Evolutionary conservation across 805 yeast species (phyloP), one percentile per base, ranked within the genome.

Genomic region (Yarrowia hollandica): DNA sequence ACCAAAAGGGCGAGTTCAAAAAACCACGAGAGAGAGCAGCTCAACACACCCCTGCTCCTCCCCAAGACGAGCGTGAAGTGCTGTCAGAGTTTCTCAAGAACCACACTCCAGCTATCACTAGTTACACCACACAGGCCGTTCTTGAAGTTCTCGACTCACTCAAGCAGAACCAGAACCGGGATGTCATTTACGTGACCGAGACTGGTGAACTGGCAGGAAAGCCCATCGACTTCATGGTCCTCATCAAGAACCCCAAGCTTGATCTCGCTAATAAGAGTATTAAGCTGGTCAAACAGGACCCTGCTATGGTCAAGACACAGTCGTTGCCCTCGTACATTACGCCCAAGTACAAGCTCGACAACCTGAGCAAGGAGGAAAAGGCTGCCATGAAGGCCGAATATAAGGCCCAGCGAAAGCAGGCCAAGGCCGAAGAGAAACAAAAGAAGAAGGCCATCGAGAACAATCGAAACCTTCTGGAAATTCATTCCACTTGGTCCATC

Each of bases 401-500:
- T 31, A 48, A 48, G 55, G 55, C 55, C 8, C 55, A 33, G 39
- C 55, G 55, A 15, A 48, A 48, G 30, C 22, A 10, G 28, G 55
- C 55, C 22, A 48, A 48, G 55, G 55, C 38, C 11, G 55, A 48
- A 21, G 55, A 48, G n/a, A 48, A 33, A 10, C 15, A 5, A 9
- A 48, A 48, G 25, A 48, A 48, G 39, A 48, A 48, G 55, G 39
- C 39, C 4, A 21, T 48, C 12, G 55, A 33, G 30, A 48, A 33
- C 39, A 48, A 48, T 22, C 33, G 55, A 48, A 48, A 48, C 22
- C 15, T 48, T 19, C 39, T 48, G 4, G 55, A 48, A 7, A 48
- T 48, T 16, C 55, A 48, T 30, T 48, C 55, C 22, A 31, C 55
- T n/a, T 48, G 55, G 55, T 33, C 39, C 15, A 48, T 48, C 16